These are phyloP conservation scores for Cymbopogon citratus DNA, from an alignment of 176 grass and related monocot species.

Conservation along the genomic window DNA sequence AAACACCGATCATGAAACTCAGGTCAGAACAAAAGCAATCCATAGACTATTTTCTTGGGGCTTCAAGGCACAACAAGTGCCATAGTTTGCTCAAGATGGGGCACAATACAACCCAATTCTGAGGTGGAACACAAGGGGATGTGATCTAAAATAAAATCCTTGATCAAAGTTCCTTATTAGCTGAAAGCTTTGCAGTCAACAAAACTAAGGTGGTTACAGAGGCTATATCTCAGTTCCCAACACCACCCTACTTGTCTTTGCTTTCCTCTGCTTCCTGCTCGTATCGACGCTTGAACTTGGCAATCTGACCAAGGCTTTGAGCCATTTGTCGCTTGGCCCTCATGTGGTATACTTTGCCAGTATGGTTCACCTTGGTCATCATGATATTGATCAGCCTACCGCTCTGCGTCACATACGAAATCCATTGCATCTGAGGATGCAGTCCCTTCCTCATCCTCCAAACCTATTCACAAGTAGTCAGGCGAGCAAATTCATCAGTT, in stretches of 20 bases:
- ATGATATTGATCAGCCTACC: slow-evolving; percentile 47
- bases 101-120: neutral
- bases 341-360: slow-evolving; percentile 56
- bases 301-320: slow-evolving; percentile 43
- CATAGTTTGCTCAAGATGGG: neutral
- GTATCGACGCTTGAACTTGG: slow-evolving; percentile 23
- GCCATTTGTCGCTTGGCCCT: slow-evolving; percentile 59
- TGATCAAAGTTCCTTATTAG: neutral
- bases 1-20: neutral
- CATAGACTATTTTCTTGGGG: neutral
- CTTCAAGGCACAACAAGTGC: neutral
- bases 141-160: neutral
- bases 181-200: neutral
- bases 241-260: neutral
- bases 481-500: neutral
- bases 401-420: slow-evolving; percentile 56
- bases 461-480: neutral
- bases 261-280: slow-evolving; percentile 10
- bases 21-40: neutral
- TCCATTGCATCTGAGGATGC: slow-evolving; percentile 57
- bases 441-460: slow-evolving; percentile 50
- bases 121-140: neutral
- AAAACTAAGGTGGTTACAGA: neutral
- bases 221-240: neutral
- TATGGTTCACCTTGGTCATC: slow-evolving; percentile 50